Evolutionary conservation across 495 filamentous ascomycete species (phyloP), one percentile per base, ranked within the genome.

Genomic region (Choiromyces venosus): DNA sequence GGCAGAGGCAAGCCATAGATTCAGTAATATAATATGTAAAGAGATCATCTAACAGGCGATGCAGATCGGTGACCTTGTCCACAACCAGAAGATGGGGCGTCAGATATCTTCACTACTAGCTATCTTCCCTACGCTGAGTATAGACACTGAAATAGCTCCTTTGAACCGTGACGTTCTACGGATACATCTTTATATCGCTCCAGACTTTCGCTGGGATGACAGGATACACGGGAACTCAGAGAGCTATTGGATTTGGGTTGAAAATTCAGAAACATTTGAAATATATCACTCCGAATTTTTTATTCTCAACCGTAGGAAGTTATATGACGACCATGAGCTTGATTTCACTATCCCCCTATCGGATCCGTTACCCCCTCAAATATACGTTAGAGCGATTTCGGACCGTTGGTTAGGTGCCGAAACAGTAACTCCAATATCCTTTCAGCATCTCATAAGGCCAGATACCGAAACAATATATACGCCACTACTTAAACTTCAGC

Each of bases 281-380:
- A 97, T 99, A 46, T 99, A 96, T 77, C 95, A 99, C 79, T 93
- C 97, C 72, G 95, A 99, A 82, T 97, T 91, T 82, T 98, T 98
- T 84, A 92, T 99, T 68, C 86, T 99, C 8, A 93, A 87, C 69
- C 86, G 93, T 69, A 91, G 88, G 83, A 97, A 96, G 84, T 85
- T 98, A 0, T 88, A 96, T 75, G 92, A 97, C 83, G 92, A 95
- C 33, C 95, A 99, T 78, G 94, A 98, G 79, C 88, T 99, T 36
- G 96, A 96, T 82, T 98, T 99, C 80, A 99, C 95, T 0, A 98
- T 99, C 70, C 95, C 95, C 0, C 83, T 99, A 3, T 91, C 93
- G 0, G 96, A 98, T 80, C 95, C 95, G 0, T 83, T 98, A 2
- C 96, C 95, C 3, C 90, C 90, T 37, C 95, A 99, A 82, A 97